These are phyloP conservation scores for Syzygium grande DNA, from an alignment of 345 rosid species.

Conservation along the genomic window DNA sequence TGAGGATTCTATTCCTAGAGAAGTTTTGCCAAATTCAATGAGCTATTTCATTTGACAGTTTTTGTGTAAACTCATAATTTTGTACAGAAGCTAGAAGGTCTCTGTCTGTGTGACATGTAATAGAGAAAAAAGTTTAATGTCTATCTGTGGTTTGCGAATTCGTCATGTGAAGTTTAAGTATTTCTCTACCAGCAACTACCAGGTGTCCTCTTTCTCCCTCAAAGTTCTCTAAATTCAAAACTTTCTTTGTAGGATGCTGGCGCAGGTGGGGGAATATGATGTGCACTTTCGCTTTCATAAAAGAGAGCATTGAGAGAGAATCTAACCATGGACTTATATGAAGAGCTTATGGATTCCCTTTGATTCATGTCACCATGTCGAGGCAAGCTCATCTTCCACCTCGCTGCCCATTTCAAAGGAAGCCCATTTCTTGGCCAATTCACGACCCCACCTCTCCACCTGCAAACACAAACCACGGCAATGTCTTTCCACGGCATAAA, in stretches of 20 bases:
- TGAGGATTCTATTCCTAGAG: not conserved
- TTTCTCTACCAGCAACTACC: not conserved
- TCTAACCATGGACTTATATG: not conserved
- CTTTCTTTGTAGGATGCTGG: not conserved
- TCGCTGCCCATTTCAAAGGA: conserved; percentile 59
- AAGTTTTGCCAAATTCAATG: not conserved
- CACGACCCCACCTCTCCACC: conserved; percentile 23
- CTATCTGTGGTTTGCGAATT: not conserved
- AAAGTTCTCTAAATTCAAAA: not conserved
- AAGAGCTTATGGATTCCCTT: not conserved
- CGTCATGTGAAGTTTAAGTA: not conserved
- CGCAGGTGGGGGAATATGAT: not conserved
- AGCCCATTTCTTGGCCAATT: conserved; percentile 14
- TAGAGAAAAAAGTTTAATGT: not conserved
- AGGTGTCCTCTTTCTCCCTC: not conserved
- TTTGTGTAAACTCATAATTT: not conserved
- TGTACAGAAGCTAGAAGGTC: not conserved
- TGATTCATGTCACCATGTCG: conserved; percentile 35
- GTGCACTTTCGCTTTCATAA: not conserved
- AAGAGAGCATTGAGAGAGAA: not conserved
- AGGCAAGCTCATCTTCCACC: conserved; percentile 71
- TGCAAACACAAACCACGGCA: not conserved
- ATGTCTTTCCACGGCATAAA: conserved; percentile 23
- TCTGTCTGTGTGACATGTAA: not conserved
- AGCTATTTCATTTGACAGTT: not conserved